Conservation (phyloP, 805 yeast species). For the Jamesozyma spencerorum region DNA sequence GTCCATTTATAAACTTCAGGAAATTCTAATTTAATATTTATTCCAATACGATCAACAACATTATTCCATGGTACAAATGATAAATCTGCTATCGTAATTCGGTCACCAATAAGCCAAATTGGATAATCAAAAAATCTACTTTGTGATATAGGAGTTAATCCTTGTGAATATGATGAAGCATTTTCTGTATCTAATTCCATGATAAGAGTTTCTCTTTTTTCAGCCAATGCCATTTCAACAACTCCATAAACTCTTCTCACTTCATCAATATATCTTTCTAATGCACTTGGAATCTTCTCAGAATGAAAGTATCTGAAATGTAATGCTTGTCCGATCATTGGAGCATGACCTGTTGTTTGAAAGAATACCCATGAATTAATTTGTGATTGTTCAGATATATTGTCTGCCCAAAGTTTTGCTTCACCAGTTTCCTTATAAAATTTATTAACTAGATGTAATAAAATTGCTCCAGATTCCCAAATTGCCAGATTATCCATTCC, state of each 20-base stretch:
- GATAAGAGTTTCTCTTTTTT: conserved; percentile 77
- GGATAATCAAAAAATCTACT: conserved; percentile 85
- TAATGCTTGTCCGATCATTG: conserved; percentile 96
- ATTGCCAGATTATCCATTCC: conserved; percentile 66
- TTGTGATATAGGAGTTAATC: conserved; percentile 78
- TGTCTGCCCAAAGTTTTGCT: conserved; percentile 65
- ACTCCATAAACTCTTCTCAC: conserved; percentile 91
- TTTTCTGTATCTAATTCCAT: conserved; percentile 85
- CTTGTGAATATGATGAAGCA: conserved; percentile 79
- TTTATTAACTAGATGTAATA: conserved; percentile 69
- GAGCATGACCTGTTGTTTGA: conserved; percentile 95
- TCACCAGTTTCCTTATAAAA: conserved; percentile 55
- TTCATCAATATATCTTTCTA: conserved; percentile 84
- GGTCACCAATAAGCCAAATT: conserved; percentile 89
- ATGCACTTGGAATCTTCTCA: conserved; percentile 76
- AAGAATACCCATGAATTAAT: conserved; percentile 85
- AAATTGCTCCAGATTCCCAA: conserved; percentile 94
- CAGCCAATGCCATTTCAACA: conserved; percentile 89
- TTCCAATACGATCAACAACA: conserved; percentile 87
- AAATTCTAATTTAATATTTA: conserved; percentile 74
- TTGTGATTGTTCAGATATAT: conserved; percentile 70
- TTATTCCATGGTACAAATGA: conserved; percentile 96
- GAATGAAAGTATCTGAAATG: conserved; percentile 90
- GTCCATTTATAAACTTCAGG: conserved; percentile 98
- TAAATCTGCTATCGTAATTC: conserved; percentile 76